Evolutionary conservation across 345 rosid species (phyloP).

Genomic region (Bruguiera parviflora): DNA sequence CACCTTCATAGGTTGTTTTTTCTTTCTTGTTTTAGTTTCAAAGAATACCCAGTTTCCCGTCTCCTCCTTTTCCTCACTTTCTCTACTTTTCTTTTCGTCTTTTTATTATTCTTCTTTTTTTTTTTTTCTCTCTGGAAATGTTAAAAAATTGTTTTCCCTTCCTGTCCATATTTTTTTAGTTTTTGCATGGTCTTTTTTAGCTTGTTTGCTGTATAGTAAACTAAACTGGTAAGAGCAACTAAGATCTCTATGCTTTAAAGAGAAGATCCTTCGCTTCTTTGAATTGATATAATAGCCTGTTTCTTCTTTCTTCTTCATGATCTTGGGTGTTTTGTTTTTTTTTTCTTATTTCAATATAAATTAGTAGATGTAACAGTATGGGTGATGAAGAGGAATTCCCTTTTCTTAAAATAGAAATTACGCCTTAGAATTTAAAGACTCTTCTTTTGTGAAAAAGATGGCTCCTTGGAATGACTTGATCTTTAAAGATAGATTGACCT

Average conservation of each 20-base stretch:
- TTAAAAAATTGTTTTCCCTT: background rate
- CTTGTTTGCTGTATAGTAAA: background rate
- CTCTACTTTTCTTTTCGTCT: background rate
- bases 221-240: background rate
- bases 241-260: conserved; percentile 18
- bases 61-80: background rate
- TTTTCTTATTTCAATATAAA: too few species aligned
- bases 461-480: too few species aligned
- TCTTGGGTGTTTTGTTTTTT: background rate
- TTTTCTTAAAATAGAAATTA: too few species aligned
- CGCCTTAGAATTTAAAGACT: too few species aligned
- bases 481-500: too few species aligned
- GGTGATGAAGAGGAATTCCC: too few species aligned
- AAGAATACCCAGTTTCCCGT: conserved; percentile 11
- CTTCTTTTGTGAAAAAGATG: background rate
- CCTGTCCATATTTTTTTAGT: background rate
- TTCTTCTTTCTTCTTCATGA: background rate
- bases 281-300: background rate
- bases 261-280: conserved; percentile 11
- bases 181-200: conserved; percentile 12
- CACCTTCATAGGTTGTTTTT: background rate
- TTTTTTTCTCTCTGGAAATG: background rate
- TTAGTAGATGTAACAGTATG: too few species aligned
- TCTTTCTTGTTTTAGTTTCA: conserved; percentile 7
- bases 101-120: background rate